Evolutionary conservation across 2,329 filamentous ascomycete species (phyloP).

Genomic region (Bipolaris zeicola): DNA sequence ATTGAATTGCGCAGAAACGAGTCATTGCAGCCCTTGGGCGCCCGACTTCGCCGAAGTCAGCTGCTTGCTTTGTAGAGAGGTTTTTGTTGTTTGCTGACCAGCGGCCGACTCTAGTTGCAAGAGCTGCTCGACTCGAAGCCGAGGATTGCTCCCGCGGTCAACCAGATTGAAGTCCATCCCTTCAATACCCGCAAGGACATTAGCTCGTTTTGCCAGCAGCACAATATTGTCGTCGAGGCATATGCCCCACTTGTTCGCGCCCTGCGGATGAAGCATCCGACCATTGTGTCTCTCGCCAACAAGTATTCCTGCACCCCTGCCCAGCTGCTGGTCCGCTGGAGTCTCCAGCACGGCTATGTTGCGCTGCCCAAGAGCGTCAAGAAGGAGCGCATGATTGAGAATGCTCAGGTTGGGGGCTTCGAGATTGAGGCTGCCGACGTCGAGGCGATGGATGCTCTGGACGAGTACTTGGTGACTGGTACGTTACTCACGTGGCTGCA

Average conservation of each 20-base stretch:
- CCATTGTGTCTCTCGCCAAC: slow-evolving; percentile 64
- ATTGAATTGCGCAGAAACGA: slow-evolving; percentile 7
- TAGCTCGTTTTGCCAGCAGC: slow-evolving; percentile 66
- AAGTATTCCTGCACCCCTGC: slow-evolving; percentile 74
- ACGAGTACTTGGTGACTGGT: slow-evolving; percentile 72
- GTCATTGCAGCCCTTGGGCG: slow-evolving; percentile 1
- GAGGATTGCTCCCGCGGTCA: slow-evolving; percentile 69
- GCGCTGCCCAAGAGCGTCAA: slow-evolving; percentile 75
- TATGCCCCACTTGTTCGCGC: slow-evolving; percentile 79
- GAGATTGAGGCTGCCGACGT: slow-evolving; percentile 69
- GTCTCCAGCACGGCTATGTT: slow-evolving; percentile 73
- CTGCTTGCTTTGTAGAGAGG: not conserved
- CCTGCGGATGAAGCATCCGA: slow-evolving; percentile 70
- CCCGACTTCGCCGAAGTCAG: slow-evolving; percentile 2
- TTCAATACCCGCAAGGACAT: slow-evolving; percentile 75
- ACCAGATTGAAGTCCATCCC: slow-evolving; percentile 80
- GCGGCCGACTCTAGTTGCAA: slow-evolving; percentile 58
- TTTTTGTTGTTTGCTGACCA: slow-evolving; percentile 19
- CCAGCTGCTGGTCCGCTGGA: slow-evolving; percentile 80
- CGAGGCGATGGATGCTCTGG: slow-evolving; percentile 65
- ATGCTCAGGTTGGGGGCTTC: slow-evolving; percentile 66
- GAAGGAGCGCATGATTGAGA: slow-evolving; percentile 67
- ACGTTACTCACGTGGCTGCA: slow-evolving; percentile 12
- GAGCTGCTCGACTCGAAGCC: slow-evolving; percentile 70
- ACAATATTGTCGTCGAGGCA: slow-evolving; percentile 75